These are phyloP conservation scores for Solanum ossicruentum DNA, from an alignment of 257 asterid species.

Conservation along the genomic window DNA sequence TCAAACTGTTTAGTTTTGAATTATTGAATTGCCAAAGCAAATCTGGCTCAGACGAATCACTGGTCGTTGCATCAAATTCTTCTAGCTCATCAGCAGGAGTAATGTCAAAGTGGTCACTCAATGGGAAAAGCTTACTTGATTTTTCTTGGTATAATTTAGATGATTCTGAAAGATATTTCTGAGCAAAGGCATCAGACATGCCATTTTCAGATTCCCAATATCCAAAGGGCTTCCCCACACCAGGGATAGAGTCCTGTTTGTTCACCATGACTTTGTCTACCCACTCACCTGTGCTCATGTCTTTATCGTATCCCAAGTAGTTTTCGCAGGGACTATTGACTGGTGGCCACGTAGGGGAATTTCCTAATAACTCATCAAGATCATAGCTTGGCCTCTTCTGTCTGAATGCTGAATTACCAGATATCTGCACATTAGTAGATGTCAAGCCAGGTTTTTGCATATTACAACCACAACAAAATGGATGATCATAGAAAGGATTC, in stretches of 20 bases:
- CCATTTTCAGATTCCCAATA: constrained; percentile 27
- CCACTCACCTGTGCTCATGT: constrained; percentile 72
- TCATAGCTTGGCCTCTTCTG: constrained; percentile 61
- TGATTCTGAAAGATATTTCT: constrained; percentile 28
- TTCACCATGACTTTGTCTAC: constrained; percentile 96
- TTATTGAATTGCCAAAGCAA: constrained; percentile 61
- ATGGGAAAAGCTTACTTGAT: constrained; percentile 13
- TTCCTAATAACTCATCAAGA: constrained; percentile 65
- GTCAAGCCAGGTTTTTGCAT: background rate
- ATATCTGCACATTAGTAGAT: constrained; percentile 25
- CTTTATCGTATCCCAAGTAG: constrained; percentile 51
- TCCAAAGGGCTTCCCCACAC: constrained; percentile 20
- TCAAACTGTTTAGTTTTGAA: constrained; percentile 27
- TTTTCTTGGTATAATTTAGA: constrained; percentile 25
- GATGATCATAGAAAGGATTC: background rate
- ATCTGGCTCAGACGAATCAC: constrained; percentile 64
- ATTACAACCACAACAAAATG: background rate
- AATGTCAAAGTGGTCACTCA: constrained; percentile 18
- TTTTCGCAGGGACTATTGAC: constrained; percentile 34
- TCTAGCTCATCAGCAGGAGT: constrained; percentile 36
- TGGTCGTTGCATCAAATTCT: constrained; percentile 52
- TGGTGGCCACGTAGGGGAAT: constrained; percentile 86
- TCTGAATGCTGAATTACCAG: constrained; percentile 31
- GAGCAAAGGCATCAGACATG: constrained; percentile 26
- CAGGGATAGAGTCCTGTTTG: constrained; percentile 41